These are phyloP conservation scores for Saccharomycopsis selenospora DNA, from an alignment of 805 yeast species.

Conservation along the genomic window DNA sequence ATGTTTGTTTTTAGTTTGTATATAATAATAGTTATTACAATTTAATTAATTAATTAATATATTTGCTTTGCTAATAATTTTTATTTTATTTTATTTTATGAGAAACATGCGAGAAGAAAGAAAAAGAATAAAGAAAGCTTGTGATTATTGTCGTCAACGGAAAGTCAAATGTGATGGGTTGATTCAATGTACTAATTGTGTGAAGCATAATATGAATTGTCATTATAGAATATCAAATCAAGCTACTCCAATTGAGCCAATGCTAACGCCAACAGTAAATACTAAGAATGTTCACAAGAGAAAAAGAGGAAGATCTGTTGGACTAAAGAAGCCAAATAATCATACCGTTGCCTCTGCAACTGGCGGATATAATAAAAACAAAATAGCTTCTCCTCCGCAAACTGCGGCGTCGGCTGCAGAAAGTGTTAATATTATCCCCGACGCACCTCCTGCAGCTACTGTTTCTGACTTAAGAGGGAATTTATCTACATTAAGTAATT, in stretches of 20 bases:
- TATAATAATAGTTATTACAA: no score
- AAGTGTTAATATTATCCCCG: neutral
- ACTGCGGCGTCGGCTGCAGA: no score
- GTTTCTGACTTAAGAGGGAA: neutral
- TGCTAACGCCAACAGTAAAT: neutral
- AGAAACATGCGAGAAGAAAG: neutral
- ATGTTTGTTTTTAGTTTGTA: no score
- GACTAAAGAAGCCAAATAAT: no score
- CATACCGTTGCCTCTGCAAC: no score
- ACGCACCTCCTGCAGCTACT: neutral
- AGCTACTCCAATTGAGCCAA: neutral
- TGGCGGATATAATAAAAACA: no score
- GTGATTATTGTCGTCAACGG: conserved; percentile 5
- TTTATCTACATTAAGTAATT: neutral
- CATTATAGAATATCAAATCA: neutral
- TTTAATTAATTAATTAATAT: no score
- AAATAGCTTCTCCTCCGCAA: no score
- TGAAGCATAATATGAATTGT: neutral
- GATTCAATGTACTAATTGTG: neutral
- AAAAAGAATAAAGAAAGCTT: conserved; percentile 1
- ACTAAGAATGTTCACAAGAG: neutral
- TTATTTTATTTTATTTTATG: no score
- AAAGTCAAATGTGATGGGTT: conserved; percentile 1
- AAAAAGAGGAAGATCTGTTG: conserved; percentile 1
- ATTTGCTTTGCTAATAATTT: no score